Base-by-base conservation (phyloP, 208 protist genomes). In the Leishmania guyanensis region DNA sequence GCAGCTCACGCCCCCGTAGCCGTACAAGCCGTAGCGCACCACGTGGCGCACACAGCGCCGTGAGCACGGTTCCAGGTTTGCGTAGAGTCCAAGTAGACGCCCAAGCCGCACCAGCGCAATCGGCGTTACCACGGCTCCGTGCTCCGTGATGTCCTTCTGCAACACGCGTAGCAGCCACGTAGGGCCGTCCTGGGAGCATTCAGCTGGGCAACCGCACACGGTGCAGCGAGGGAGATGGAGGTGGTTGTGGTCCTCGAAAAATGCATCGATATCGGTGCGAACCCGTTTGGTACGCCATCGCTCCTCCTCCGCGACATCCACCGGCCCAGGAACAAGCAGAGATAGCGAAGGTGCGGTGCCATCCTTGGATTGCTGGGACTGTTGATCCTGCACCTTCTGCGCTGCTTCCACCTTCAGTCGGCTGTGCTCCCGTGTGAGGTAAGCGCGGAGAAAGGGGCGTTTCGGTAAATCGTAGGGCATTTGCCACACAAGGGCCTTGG, bases 21-120 rank as follows among this genome's bases (percentile, higher is more conserved):
- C 91, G 69, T 90, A 93, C 5, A 95, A 56, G 17, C 85, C 90
- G 86, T 90, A 97, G 4, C 92, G 90, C 46, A 93, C 82, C 64
- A 96, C 62, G 62, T 95, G 88, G 29, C 85, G 83, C 51, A 92
- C 82, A 81, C 94, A 97, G 33, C 90, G 88, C 26, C 85, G 77
- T 5, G 89, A 91, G 80, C 94, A 97, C 43, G 88, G 77, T 29
- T 62, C 75, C 62, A 92, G 77, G 70, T 62, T 12, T 3, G 82
- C 75, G 66, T 95, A 81, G 46, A 66, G 16, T 0, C 89, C 64
- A 62, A 97, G 82, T 8, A 91, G 54, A 51, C 79, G 78, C 36
- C 80, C 79, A 39, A 97, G 64, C 48, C 92, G 90, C 54, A 92
- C 46, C 39, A 97, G 58, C n/a, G 75, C 86, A 4, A 85, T 86